Percentiles rank a stretch among this genome's conserved stretches.
Conservation (phyloP, 495 filamentous ascomycete species). For the Xylaria castorea region DNA sequence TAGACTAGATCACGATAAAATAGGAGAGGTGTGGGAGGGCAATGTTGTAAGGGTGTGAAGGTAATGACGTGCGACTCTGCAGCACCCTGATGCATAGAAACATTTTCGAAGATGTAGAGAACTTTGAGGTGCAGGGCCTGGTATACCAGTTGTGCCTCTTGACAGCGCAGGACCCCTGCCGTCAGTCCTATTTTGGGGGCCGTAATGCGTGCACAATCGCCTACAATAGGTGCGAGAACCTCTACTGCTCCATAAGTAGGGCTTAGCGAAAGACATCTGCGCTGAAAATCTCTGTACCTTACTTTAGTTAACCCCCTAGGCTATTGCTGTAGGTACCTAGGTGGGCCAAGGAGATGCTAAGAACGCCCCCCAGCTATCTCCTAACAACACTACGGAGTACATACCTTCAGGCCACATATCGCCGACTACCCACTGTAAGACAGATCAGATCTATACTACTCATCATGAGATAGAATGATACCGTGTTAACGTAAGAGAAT, state of each 20-base stretch:
- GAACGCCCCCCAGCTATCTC: background rate
- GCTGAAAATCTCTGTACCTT: conserved; percentile 28
- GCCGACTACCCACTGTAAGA: background rate
- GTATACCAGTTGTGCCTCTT: conserved; percentile 11
- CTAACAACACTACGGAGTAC: background rate
- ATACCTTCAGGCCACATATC: background rate
- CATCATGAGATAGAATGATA: conserved; percentile 14
- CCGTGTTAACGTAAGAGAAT: conserved; percentile 14
- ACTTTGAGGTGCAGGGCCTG: background rate
- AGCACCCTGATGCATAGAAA: conserved; percentile 13
- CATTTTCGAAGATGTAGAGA: conserved; percentile 23
- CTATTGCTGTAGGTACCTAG: conserved; percentile 1
- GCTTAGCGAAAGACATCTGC: conserved; percentile 27
- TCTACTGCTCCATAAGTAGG: conserved; percentile 24
- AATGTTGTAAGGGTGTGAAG: conserved; percentile 5
- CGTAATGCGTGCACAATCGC: background rate
- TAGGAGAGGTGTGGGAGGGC: conserved; percentile 6
- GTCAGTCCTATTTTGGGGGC: conserved; percentile 34
- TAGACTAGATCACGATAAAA: conserved; percentile 18
- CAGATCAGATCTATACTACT: conserved; percentile 2
- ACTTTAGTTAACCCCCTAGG: conserved; percentile 20
- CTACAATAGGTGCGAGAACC: background rate
- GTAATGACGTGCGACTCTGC: background rate
- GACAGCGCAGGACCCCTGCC: conserved; percentile 22
- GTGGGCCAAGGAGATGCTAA: background rate